Base-by-base conservation (phyloP, 208 protist species). In the Wallacemonas sp. region DNA sequence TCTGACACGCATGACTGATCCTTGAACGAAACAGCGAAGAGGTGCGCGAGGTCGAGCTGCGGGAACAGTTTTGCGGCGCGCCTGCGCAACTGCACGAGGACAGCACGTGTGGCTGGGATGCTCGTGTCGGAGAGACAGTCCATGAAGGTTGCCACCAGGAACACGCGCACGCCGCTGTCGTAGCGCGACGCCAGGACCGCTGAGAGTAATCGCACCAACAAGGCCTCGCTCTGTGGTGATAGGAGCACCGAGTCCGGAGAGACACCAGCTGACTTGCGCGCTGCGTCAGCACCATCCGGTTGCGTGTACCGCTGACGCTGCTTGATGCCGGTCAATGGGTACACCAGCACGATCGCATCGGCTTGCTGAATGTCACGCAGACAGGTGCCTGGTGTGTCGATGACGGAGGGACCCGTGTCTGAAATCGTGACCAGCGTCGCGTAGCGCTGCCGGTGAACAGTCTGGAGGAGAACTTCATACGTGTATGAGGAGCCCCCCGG, bases 251-350 rank as follows among this genome's bases (percentile, higher is more conserved):
- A 24, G 8, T 62, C 60, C 12, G 46, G 32, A 5, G 72, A 36
- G 2, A 39, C 38, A 2, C 21, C 47, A 9, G 21, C 16, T 38
- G 24, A 5, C 21, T 49, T 46, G 34, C 41, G 19, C 58, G 41
- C 36, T 1, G 16, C 36, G 0, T 2, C 32, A 48, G 16, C 55
- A 33, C 16, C 61, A 1, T 41, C 5, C 1, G 16, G 52, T 17
- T 46, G 33, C n/a, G 23, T 4, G 6, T 4, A 27, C 16, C 36
- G 14, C 24, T 24, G 19, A 9, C 36, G 43, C 44, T 77, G 72
- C 36, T 77, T 77, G 30, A 77, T 60, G 33, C 47, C 56, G 6
- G 72, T 72, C n/a, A 77, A 36, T 19, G 64, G 49, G 63, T 64
- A 68, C 21, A 68, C 33, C 16, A 77, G 33, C 17, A 77, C 21